phyloP scores from a whole-genome alignment of 768 basidiomycete genomes.

The Pholiota conissans region DNA sequence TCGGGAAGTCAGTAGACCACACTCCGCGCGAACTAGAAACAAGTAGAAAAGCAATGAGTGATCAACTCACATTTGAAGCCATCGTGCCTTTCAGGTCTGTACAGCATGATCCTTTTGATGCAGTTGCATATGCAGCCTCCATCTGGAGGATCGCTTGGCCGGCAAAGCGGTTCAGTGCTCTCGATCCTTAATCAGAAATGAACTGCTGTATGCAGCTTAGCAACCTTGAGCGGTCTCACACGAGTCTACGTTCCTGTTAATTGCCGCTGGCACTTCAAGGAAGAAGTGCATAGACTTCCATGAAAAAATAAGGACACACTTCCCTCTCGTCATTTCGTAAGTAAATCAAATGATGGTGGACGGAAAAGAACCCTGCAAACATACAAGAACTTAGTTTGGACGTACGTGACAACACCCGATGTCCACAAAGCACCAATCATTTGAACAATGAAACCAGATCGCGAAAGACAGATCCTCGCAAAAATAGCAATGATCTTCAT shows the following conservation, averaged over 20 bases:
- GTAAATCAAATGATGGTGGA: slow-evolving; percentile 15
- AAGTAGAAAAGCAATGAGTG: neutral
- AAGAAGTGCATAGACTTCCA: slow-evolving; percentile 10
- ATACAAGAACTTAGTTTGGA: slow-evolving; percentile 10
- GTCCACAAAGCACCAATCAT: slow-evolving; percentile 16
- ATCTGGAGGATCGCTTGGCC: neutral
- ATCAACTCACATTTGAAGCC: neutral
- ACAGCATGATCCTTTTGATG: neutral
- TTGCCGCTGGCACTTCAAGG: slow-evolving; percentile 10
- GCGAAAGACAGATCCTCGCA: slow-evolving; percentile 12
- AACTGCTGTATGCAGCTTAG: slow-evolving; percentile 9
- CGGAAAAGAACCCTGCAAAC: slow-evolving; percentile 7
- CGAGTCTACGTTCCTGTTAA: slow-evolving; percentile 21
- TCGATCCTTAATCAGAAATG: slow-evolving; percentile 8
- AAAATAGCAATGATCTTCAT: slow-evolving; percentile 25
- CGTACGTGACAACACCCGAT: slow-evolving; percentile 16
- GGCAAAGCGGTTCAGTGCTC: neutral
- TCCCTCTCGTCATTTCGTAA: slow-evolving; percentile 13
- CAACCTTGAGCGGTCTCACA: slow-evolving; percentile 20
- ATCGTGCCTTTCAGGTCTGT: neutral
- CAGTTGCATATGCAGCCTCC: neutral
- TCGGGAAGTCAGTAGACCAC: neutral
- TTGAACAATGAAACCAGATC: slow-evolving; percentile 10
- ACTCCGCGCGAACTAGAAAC: neutral
- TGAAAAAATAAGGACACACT: neutral